Base-by-base conservation (phyloP, 768 basidiomycete genomes). In the Russula virescens region DNA sequence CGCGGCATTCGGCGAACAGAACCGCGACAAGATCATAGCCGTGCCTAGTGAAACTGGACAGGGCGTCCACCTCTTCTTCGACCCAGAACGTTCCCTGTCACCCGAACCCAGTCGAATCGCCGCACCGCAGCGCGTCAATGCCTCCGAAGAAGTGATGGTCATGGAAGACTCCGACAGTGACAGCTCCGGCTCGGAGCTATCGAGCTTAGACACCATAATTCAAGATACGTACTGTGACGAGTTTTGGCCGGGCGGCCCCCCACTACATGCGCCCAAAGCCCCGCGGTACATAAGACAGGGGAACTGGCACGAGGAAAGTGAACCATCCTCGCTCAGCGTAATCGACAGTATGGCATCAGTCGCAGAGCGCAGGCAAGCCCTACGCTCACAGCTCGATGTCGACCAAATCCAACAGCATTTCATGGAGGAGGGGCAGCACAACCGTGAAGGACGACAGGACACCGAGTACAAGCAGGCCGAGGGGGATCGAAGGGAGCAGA, bases 271-370 rank as follows among this genome's bases (percentile, higher is more conserved):
- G n/a, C 55, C 55, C 21, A 35, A 10, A 19, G 21, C 47, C 26
- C 47, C n/a, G 26, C 54, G 47, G 10, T 25, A 13, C 35, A 7
- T 5, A 3, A 25, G n/a, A 2, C 45, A 21, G 10, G n/a, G 26
- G 18, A 19, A 49, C 60, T 55, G 26, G 47, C 54, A 19, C 47
- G 61, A 50, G 38, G 61, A 35, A 7, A 43, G 40, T 47, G n/a
- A 23, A 2, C 26, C 54, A 8, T 34, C 60, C 9, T 42, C 53
- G 5, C 1, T 1, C 21, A 35, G 38, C 19, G 53, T 28, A 9
- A 34, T 35, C 1, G 61, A 62, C 47, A 62, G 54, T 5, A 40
- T 62, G 61, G 61, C 61, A 3, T 19, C 16, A 16, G 14, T 62
- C 23, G 40, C 26, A 16, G 48, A 49, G 38, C 54, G 47, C 54